Evolutionary conservation across 306 rosid genomes (phyloP).

Genomic region (Prinsepia uniflora): DNA sequence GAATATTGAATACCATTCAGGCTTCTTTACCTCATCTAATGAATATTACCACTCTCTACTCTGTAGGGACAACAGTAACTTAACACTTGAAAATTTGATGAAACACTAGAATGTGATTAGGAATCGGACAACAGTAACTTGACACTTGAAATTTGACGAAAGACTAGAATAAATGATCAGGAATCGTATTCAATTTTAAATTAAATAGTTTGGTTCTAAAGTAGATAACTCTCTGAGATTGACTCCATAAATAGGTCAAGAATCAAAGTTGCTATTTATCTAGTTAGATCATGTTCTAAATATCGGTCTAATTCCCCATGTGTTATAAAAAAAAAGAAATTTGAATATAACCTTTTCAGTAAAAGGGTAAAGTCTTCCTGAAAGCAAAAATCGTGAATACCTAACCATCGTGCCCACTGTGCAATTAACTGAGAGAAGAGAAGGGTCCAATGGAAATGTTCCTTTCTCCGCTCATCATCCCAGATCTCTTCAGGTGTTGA

Average conservation of each 20-base stretch:
- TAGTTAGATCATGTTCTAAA: not conserved
- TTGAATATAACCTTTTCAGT: not conserved
- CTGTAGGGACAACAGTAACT: not conserved
- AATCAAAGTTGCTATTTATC: not conserved
- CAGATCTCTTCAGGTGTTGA: constrained; percentile 49
- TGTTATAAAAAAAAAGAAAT: not conserved
- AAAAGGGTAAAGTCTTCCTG: constrained; percentile 2
- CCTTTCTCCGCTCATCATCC: constrained; percentile 75
- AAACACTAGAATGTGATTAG: not conserved
- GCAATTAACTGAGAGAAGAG: constrained; percentile 72
- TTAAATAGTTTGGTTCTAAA: not conserved
- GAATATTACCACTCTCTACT: not conserved
- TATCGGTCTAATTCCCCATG: not conserved
- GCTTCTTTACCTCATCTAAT: not conserved
- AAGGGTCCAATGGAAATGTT: constrained; percentile 75
- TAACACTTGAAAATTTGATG: not conserved
- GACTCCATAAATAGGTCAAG: not conserved
- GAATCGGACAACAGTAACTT: not conserved
- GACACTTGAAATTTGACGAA: not conserved
- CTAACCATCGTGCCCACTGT: constrained; percentile 93
- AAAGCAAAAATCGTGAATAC: constrained; percentile 29
- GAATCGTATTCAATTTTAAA: not conserved
- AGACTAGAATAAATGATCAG: not conserved
- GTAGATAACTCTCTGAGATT: not conserved
- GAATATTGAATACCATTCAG: not conserved